These are phyloP conservation scores for Blastosporella zonata DNA, from an alignment of 1,284 basidiomycete genomes.

Conservation along the genomic window DNA sequence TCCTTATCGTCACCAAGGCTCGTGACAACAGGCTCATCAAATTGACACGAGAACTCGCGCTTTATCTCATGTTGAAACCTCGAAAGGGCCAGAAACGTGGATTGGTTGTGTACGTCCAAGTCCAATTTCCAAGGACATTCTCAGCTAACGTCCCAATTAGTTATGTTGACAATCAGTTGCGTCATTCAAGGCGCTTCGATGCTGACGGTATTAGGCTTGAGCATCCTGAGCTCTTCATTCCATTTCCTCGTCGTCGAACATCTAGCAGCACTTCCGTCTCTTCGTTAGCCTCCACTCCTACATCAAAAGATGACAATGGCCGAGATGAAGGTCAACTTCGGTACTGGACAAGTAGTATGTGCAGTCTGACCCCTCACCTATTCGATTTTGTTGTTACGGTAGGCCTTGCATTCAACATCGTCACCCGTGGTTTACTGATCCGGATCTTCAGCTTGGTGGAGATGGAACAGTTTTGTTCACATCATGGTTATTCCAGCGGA, in stretches of 20 bases:
- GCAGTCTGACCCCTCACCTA: slow-evolving; percentile 84
- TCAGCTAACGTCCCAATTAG: slow-evolving; percentile 34
- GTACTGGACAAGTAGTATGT: slow-evolving; percentile 99
- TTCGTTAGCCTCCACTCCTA: slow-evolving; percentile 44
- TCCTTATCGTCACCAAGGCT: slow-evolving; percentile 98
- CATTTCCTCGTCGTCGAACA: slow-evolving; percentile 69
- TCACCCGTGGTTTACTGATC: slow-evolving; percentile 7
- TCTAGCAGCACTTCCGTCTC: slow-evolving; percentile 63
- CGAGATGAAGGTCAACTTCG: slow-evolving; percentile 86
- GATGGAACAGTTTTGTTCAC: slow-evolving; percentile 99
- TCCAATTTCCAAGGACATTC: slow-evolving; percentile 15
- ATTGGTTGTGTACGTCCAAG: slow-evolving; percentile 62
- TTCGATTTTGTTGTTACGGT: slow-evolving; percentile 99
- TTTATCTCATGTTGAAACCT: slow-evolving; percentile 89
- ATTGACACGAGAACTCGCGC: slow-evolving; percentile 89
- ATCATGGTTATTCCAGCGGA: slow-evolving; percentile 98
- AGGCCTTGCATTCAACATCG: slow-evolving; percentile 29
- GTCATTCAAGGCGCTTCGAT: slow-evolving; percentile 90
- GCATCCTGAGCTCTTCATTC: slow-evolving; percentile 86
- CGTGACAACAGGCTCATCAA: slow-evolving; percentile 96
- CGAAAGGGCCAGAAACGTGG: slow-evolving; percentile 61
- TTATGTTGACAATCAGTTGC: slow-evolving; percentile 96
- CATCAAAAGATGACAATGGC: slow-evolving; percentile 37
- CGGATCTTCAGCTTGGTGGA: slow-evolving; percentile 75
- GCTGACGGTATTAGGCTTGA: slow-evolving; percentile 84